These are phyloP conservation scores for Datisca glomerata DNA, from an alignment of 306 rosid genomes.

Conservation along the genomic window DNA sequence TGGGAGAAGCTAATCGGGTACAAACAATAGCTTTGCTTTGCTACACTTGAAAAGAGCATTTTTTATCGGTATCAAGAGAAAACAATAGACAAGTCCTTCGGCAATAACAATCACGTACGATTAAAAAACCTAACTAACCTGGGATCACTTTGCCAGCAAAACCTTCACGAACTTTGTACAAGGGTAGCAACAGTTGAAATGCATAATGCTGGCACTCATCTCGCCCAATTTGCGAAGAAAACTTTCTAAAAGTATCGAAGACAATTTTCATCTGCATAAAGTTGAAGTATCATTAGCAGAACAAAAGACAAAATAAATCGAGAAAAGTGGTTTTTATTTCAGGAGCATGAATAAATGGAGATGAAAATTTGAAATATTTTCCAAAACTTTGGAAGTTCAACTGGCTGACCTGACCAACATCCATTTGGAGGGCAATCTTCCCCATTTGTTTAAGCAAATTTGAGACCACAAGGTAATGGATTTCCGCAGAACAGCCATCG, in stretches of 20 bases:
- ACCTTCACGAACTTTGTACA: slow-evolving; percentile 76
- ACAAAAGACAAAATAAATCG: neutral
- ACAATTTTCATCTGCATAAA: slow-evolving; percentile 61
- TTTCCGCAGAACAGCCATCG: slow-evolving; percentile 15
- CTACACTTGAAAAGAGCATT: too few relatives aligned
- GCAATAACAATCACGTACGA: too few relatives aligned
- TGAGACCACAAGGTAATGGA: slow-evolving; percentile 39
- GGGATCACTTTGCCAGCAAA: slow-evolving; percentile 58
- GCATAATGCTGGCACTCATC: slow-evolving; percentile 52
- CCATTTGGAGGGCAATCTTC: slow-evolving; percentile 63
- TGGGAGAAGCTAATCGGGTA: too few relatives aligned
- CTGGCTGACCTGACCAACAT: slow-evolving; percentile 54
- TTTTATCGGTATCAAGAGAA: too few relatives aligned
- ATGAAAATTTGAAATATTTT: neutral
- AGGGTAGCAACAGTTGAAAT: slow-evolving; percentile 44
- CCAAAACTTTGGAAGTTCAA: neutral
- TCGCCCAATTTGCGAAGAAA: slow-evolving; percentile 39
- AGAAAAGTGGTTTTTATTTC: neutral
- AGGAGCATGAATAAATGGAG: neutral
- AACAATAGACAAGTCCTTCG: too few relatives aligned
- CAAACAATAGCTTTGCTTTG: too few relatives aligned
- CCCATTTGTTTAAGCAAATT: slow-evolving; percentile 69
- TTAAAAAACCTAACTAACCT: slow-evolving; percentile 36
- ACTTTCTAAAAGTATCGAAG: slow-evolving; percentile 42
- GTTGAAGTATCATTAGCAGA: slow-evolving; percentile 7